A percentile compares a stretch with the other conserved stretches of the same genome.
Evolutionary conservation across 2,329 filamentous ascomycete species (phyloP).

Genomic region (Botrytis byssoidea): DNA sequence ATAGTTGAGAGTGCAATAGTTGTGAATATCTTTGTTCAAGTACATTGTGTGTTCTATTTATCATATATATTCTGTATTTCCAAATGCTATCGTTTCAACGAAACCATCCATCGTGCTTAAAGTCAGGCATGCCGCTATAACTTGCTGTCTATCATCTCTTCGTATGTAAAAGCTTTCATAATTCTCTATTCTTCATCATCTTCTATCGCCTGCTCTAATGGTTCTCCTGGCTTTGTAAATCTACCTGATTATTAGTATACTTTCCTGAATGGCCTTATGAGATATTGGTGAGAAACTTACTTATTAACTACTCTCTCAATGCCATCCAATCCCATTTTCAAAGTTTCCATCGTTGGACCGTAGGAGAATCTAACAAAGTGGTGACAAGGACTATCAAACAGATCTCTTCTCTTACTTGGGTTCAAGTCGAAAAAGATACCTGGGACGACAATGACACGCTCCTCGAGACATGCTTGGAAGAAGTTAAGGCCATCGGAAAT

Average conservation of each 20-base stretch:
- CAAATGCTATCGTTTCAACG: neutral
- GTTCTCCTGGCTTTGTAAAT: conserved; percentile 10
- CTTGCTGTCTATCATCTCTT: neutral
- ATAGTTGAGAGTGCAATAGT: neutral
- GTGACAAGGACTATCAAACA: conserved; percentile 94
- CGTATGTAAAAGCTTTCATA: neutral
- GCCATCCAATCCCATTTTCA: conserved; percentile 77
- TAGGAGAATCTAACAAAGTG: conserved; percentile 86
- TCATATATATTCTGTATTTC: neutral
- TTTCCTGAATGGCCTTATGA: too few relatives aligned
- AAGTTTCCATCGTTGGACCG: conserved; percentile 75
- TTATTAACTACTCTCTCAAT: conserved; percentile 80
- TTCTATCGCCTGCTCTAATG: conserved; percentile 8
- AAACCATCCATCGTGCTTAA: neutral
- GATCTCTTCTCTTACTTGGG: conserved; percentile 79
- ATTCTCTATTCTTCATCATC: conserved; percentile 3
- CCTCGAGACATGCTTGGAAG: conserved; percentile 88
- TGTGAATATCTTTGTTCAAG: neutral
- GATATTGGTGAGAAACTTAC: conserved; percentile 40
- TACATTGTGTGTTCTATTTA: neutral
- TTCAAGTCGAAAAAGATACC: conserved; percentile 99
- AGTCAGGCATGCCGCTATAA: neutral
- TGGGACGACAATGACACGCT: conserved; percentile 95
- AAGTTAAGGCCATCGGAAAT: conserved; percentile 95
- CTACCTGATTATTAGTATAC: neutral